These are phyloP conservation scores for Drechmeria coniospora DNA, from an alignment of 2,329 filamentous ascomycete genomes.

Conservation along the genomic window DNA sequence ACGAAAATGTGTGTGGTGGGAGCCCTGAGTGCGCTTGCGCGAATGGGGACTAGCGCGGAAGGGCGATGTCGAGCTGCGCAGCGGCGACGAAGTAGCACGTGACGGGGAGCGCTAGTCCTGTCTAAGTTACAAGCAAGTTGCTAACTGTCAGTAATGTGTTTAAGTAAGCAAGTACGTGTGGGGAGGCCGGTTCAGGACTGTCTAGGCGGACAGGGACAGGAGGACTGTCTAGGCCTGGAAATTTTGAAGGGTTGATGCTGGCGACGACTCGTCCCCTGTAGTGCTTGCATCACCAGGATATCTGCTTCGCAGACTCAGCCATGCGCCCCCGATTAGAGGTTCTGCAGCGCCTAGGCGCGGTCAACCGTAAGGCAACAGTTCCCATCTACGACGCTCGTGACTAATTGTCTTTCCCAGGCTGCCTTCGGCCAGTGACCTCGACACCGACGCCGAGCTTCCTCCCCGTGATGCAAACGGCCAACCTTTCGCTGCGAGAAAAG, in stretches of 20 bases:
- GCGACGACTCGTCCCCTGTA: not conserved
- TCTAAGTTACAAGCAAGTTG: conserved; percentile 2
- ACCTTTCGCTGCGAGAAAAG: conserved; percentile 45
- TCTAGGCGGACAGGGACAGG: conserved; percentile 4
- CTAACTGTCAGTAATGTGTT: too few species aligned
- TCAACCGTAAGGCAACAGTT: conserved; percentile 37
- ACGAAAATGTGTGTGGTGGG: conserved; percentile 24
- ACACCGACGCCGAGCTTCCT: conserved; percentile 33
- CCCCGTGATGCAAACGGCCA: conserved; percentile 48
- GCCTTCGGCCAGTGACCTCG: conserved; percentile 38
- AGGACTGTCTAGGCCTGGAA: too few species aligned
- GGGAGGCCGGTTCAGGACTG: not conserved
- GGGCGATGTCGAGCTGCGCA: not conserved
- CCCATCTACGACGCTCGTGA: not conserved
- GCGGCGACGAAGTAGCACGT: conserved; percentile 14
- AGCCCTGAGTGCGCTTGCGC: conserved; percentile 18
- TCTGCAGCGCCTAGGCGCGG: conserved; percentile 41
- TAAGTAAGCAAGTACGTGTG: too few species aligned
- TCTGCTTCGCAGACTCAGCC: conserved; percentile 13
- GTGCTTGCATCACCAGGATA: not conserved
- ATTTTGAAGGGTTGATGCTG: conserved; percentile 15
- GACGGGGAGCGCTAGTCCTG: conserved; percentile 8
- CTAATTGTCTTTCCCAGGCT: conserved; percentile 29
- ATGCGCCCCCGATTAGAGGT: conserved; percentile 56
- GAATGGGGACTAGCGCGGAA: conserved; percentile 5